phyloP scores from a whole-genome alignment of 1,284 basidiomycete species.

The Boletus calvinii region DNA sequence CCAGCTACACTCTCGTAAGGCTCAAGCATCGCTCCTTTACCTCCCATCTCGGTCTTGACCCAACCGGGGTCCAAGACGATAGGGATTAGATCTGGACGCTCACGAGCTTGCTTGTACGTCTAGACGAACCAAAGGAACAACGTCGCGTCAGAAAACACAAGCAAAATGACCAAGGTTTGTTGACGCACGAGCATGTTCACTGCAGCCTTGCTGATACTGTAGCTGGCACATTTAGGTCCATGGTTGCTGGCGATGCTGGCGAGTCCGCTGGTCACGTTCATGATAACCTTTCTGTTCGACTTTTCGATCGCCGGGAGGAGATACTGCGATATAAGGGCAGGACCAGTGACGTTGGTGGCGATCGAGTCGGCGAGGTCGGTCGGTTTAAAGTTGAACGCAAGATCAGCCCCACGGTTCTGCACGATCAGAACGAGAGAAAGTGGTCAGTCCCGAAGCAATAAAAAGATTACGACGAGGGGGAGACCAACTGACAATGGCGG shows the following conservation, averaged over 20 bases:
- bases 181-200: too few species aligned
- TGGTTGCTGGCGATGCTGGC: conserved; percentile 36
- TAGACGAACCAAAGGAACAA: conserved; percentile 4
- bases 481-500: conserved; percentile 35
- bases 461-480: too few species aligned
- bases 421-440: too few species aligned
- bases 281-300: conserved; percentile 35
- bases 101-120: conserved; percentile 38
- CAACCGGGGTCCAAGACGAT: conserved; percentile 22
- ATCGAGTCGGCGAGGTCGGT: conserved; percentile 27
- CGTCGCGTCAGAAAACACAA: too few species aligned
- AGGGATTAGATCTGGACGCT: background rate
- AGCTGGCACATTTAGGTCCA: conserved; percentile 26
- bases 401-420: too few species aligned
- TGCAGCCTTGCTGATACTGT: conserved; percentile 36
- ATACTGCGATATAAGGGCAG: conserved; percentile 36
- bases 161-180: too few species aligned
- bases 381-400: too few species aligned
- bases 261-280: conserved; percentile 38
- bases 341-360: conserved; percentile 38
- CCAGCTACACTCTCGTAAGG: conserved; percentile 12
- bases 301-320: conserved; percentile 39
- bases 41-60: conserved; percentile 36
- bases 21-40: conserved; percentile 10
- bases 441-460: too few species aligned